A percentile compares a stretch with the other conserved stretches of the same genome.
Conservation (phyloP, 2,329 filamentous ascomycete genomes). For the Elsinoe batatas region DNA sequence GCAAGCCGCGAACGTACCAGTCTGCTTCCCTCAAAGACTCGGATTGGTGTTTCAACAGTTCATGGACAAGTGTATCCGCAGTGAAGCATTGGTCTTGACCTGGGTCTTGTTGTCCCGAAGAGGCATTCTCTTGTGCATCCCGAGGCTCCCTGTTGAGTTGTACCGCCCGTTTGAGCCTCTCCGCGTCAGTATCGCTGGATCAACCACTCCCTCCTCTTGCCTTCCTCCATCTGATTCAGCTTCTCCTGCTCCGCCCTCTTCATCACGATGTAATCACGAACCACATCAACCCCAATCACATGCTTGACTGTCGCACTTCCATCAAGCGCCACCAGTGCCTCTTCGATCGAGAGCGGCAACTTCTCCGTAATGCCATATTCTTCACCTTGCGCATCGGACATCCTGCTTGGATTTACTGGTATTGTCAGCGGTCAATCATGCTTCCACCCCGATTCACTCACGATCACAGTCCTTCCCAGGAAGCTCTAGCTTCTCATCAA, state of each 20-base stretch:
- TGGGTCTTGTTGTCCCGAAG: too few species aligned
- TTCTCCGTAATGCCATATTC: constrained; percentile 44
- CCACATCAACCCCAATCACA: constrained; percentile 41
- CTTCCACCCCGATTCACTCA: constrained; percentile 15
- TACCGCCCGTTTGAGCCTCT: too few species aligned
- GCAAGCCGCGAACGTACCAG: too few species aligned
- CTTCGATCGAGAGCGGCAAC: constrained; percentile 46
- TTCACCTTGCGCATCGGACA: constrained; percentile 40
- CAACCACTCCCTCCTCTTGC: constrained; percentile 48
- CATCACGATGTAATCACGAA: constrained; percentile 47
- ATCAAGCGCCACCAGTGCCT: constrained; percentile 45
- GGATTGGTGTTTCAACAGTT: too few species aligned
- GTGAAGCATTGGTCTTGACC: too few species aligned
- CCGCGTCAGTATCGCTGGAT: constrained; percentile 53
- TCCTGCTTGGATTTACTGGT: constrained; percentile 41
- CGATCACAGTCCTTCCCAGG: constrained; percentile 43
- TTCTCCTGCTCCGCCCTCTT: constrained; percentile 51
- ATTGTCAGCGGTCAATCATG: constrained; percentile 8
- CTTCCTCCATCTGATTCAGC: constrained; percentile 39
- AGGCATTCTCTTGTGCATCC: too few species aligned
- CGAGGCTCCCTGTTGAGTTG: too few species aligned
- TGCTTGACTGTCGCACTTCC: constrained; percentile 39
- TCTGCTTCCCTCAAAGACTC: too few species aligned
- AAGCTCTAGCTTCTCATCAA: constrained; percentile 38
- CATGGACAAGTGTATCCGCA: too few species aligned